Conservation (phyloP, 768 basidiomycete species). For the Boletellus sp. region DNA sequence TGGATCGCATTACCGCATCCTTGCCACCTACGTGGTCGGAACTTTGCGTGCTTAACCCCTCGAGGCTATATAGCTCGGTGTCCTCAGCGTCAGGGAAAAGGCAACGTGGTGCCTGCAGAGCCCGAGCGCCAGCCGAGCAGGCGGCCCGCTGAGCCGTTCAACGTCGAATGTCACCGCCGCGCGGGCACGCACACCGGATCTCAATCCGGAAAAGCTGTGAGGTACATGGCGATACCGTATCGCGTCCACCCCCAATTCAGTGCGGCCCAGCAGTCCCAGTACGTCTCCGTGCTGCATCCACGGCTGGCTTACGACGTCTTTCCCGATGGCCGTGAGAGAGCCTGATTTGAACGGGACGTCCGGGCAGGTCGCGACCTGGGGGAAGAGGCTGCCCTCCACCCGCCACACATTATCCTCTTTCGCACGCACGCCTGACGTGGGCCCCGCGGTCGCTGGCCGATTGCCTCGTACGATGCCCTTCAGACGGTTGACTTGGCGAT, state of each 20-base stretch:
- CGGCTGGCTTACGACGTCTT: slow-evolving; percentile 1
- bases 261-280: slow-evolving; percentile 13
- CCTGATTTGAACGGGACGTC: slow-evolving; percentile 7
- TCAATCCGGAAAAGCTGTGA: slow-evolving; percentile 13
- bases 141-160: no score
- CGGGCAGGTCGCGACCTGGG: slow-evolving; percentile 10
- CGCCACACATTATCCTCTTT: slow-evolving; percentile 13
- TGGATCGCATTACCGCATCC: slow-evolving; percentile 24
- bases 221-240: slow-evolving; percentile 1
- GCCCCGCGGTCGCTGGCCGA: slow-evolving; percentile 17
- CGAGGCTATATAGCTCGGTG: slow-evolving; percentile 5
- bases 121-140: no score
- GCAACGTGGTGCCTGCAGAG: slow-evolving; percentile 13
- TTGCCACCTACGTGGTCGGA: slow-evolving; percentile 10
- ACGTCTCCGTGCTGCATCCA: slow-evolving; percentile 25
- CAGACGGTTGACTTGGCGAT: slow-evolving; percentile 25
- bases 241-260: slow-evolving; percentile 23
- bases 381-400: slow-evolving; percentile 6
- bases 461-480: slow-evolving; percentile 18
- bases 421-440: slow-evolving; percentile 19
- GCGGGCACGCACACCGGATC: slow-evolving; percentile 13
- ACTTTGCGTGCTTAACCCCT: slow-evolving; percentile 21
- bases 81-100: slow-evolving; percentile 12
- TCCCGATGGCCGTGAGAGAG: slow-evolving; percentile 9
- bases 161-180: background rate